phyloP scores from a whole-genome alignment of 2,329 filamentous ascomycete genomes.

The Chalaropsis thielavioides region DNA sequence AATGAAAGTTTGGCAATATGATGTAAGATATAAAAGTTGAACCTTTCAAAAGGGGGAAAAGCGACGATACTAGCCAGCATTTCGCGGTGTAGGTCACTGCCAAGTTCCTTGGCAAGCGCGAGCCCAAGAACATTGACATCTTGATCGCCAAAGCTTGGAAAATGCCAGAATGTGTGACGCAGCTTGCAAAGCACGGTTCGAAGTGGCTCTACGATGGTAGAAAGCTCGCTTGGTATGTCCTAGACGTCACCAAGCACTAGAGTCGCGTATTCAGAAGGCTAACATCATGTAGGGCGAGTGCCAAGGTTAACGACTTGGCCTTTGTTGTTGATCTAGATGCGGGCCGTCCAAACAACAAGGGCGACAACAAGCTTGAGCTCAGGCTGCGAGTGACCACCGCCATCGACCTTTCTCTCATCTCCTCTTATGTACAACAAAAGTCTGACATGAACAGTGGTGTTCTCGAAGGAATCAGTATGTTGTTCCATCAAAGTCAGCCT shows the following conservation, averaged over 20 bases:
- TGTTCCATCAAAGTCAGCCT: neutral
- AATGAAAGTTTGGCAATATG: slow-evolving; percentile 63
- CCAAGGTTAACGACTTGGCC: slow-evolving; percentile 30
- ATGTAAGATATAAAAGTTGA: slow-evolving; percentile 42
- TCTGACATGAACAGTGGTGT: slow-evolving; percentile 50
- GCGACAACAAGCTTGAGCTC: slow-evolving; percentile 42
- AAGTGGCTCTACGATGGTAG: slow-evolving; percentile 67
- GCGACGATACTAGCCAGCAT: neutral
- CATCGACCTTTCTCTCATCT: slow-evolving; percentile 53
- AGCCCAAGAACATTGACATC: slow-evolving; percentile 27
- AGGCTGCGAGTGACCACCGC: slow-evolving; percentile 49
- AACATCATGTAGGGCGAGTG: slow-evolving; percentile 24
- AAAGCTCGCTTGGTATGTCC: slow-evolving; percentile 64
- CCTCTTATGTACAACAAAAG: slow-evolving; percentile 48
- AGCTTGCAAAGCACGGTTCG: slow-evolving; percentile 32
- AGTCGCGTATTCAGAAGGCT: neutral
- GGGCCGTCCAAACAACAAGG: slow-evolving; percentile 17
- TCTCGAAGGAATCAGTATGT: slow-evolving; percentile 55
- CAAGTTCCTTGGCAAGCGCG: slow-evolving; percentile 11
- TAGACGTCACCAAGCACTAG: neutral
- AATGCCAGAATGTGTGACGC: slow-evolving; percentile 22
- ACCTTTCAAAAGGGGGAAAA: neutral
- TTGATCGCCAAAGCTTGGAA: slow-evolving; percentile 64
- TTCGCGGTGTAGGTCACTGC: slow-evolving; percentile 11
- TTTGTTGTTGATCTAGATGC: slow-evolving; percentile 58